These are phyloP conservation scores for Amorphotheca resinae DNA, from an alignment of 495 filamentous ascomycete genomes.

Conservation along the genomic window DNA sequence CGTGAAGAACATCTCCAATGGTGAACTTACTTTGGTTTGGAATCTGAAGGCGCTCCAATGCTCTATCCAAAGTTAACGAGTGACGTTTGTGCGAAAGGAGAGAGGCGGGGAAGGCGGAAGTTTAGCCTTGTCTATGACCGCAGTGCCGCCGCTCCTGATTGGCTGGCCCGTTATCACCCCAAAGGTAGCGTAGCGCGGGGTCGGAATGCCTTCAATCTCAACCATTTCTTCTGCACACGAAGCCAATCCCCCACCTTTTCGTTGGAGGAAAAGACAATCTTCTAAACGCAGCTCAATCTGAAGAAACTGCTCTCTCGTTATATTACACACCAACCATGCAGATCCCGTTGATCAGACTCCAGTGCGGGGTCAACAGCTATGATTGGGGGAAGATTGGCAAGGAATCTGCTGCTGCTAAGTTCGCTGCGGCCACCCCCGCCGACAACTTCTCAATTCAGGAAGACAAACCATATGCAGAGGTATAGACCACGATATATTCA, in stretches of 20 bases:
- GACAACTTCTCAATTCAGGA: constrained; percentile 58
- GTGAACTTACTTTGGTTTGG: no score
- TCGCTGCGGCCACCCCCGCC: constrained; percentile 53
- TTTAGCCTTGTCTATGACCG: background rate
- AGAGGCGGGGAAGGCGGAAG: background rate
- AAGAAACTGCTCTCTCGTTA: no score
- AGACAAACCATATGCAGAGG: constrained; percentile 46
- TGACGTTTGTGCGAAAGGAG: background rate
- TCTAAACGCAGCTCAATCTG: no score
- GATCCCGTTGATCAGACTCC: constrained; percentile 57
- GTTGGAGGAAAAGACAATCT: background rate
- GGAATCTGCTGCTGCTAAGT: constrained; percentile 55
- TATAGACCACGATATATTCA: constrained; percentile 25
- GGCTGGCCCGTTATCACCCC: background rate
- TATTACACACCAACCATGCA: constrained; percentile 23
- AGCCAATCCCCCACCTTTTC: no score
- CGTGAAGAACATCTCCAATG: no score
- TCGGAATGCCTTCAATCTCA: no score
- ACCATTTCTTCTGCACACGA: no score
- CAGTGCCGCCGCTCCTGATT: background rate
- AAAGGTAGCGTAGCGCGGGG: background rate
- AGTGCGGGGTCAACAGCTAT: constrained; percentile 42
- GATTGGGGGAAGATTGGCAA: constrained; percentile 60
- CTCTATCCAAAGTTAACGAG: background rate
- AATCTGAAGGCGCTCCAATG: no score